A percentile compares a stretch with the other conserved stretches of the same genome.
These are phyloP conservation scores for Cornus controversa DNA, from an alignment of 148 eudicot genomes.

Conservation along the genomic window DNA sequence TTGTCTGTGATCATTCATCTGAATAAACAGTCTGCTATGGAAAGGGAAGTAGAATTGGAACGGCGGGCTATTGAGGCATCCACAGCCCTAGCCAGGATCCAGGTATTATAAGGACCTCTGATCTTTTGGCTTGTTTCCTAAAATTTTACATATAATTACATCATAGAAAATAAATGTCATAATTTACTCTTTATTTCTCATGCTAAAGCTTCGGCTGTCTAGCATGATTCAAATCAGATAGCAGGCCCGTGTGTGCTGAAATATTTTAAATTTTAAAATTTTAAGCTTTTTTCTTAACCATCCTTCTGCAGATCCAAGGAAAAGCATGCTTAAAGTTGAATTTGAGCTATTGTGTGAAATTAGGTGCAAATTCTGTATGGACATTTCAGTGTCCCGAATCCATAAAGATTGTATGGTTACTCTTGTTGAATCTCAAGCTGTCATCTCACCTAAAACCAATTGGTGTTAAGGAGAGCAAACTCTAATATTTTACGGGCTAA, in stretches of 20 bases:
- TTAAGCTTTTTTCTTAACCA: too few relatives aligned
- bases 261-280: too few relatives aligned
- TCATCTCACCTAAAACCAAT: too few relatives aligned
- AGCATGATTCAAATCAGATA: too few relatives aligned
- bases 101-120: conserved; percentile 49
- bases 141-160: not conserved
- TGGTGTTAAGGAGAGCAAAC: too few relatives aligned
- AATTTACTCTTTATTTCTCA: not conserved
- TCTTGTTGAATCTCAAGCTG: too few relatives aligned
- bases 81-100: conserved; percentile 84
- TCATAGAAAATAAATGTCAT: not conserved
- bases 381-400: conserved; percentile 3
- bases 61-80: conserved; percentile 92
- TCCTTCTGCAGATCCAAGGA: not conserved
- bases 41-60: conserved; percentile 96
- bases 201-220: too few relatives aligned
- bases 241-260: too few relatives aligned
- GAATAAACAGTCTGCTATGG: conserved; percentile 80
- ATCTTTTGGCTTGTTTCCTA: conserved; percentile 14
- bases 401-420: not conserved
- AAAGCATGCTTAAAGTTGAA: not conserved
- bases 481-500: too few relatives aligned
- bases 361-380: not conserved
- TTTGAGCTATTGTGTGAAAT: not conserved
- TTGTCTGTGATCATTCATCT: not conserved